These are phyloP conservation scores for Aspergillus thermomutatus DNA, from an alignment of 2,329 filamentous ascomycete genomes.

Conservation along the genomic window DNA sequence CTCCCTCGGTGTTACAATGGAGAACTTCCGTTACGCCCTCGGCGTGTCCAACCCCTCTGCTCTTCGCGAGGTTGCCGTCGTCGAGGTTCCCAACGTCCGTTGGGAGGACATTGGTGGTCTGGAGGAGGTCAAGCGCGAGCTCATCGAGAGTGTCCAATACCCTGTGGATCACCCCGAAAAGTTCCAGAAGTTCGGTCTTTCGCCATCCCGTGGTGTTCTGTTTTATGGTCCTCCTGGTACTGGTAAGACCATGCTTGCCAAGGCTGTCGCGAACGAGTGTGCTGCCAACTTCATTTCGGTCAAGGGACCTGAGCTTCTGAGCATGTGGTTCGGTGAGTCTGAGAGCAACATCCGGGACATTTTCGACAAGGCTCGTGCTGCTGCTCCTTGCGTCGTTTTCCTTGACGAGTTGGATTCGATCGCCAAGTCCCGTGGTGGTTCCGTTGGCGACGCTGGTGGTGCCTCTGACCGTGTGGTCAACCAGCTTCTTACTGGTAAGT, in stretches of 20 bases:
- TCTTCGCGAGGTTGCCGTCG: constrained; percentile 96
- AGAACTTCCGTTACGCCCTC: constrained; percentile 98
- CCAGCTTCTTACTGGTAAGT: constrained; percentile 91
- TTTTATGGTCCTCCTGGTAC: constrained; percentile 99
- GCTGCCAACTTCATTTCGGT: constrained; percentile 99
- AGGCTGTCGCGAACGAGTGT: constrained; percentile 98
- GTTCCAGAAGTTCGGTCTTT: constrained; percentile 99
- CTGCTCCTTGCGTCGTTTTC: constrained; percentile 97
- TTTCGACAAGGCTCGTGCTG: constrained; percentile 98
- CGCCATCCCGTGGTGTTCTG: constrained; percentile 93
- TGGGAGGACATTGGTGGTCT: constrained; percentile 99
- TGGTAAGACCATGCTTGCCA: constrained; percentile 99
- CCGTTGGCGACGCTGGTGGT: constrained; percentile 91
- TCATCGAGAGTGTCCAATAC: constrained; percentile 98
- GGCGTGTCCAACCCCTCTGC: constrained; percentile 98
- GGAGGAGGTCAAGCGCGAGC: constrained; percentile 97
- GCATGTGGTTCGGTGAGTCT: constrained; percentile 99
- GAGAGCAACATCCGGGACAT: constrained; percentile 99
- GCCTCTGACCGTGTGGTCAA: constrained; percentile 99
- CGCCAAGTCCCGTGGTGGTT: constrained; percentile 98
- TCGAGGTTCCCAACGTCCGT: constrained; percentile 97
- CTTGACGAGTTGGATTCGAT: constrained; percentile 98
- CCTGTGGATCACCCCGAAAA: constrained; percentile 99
- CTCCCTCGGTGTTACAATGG: constrained; percentile 97
- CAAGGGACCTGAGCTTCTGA: constrained; percentile 96